Evolutionary conservation across 805 yeast genomes (phyloP), one percentile per base, ranked within the genome.

Genomic region (Metschnikowia similis): DNA sequence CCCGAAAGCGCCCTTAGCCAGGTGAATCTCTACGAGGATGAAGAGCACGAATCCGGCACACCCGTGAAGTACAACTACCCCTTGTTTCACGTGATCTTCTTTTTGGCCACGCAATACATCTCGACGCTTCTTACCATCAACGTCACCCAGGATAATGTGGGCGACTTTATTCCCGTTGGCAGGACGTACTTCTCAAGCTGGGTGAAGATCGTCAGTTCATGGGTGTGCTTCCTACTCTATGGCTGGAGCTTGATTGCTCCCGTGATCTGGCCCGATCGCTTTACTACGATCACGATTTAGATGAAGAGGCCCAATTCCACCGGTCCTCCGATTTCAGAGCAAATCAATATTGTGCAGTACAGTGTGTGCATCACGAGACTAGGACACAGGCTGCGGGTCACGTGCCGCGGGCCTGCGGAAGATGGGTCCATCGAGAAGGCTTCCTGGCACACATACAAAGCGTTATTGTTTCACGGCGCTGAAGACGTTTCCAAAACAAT

Each of bases 121-220:
- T 97, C 98, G 0, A 89, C 97, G 0, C 74, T 94, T 52, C 75
- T 94, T 49, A 94, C 99, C 0, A 87, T 92, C 69, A 92, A 91
- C 62, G 97, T 94, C 32, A 83, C 87, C 45, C 84, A 82, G 51
- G 94, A 86, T 60, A 86, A 84, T 53, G 79, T 81, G 47, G 96
- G 96, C 3, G 94, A 89, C 52, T 94, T 94, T 61, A 84, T 89
- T 9, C 99, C 99, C 0, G 98, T 94, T 8, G 99, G 99, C 0
- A 77, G 99, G 62, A 92, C 99, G 0, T 91, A 92, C 67, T 94
- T 92, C 65, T 85, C 92, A 57, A 83, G 96, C 5, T 90, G 97
- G 96, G 89, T 92, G 44, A 94, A 94, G 69, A 88, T 94, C 50
- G 75, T 87, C 14, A 84, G 95, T 62, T 87, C 97, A 1, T 90